Evolutionary conservation across 2,329 filamentous ascomycete genomes (phyloP).

Genomic region (Colletotrichum viniferum): DNA sequence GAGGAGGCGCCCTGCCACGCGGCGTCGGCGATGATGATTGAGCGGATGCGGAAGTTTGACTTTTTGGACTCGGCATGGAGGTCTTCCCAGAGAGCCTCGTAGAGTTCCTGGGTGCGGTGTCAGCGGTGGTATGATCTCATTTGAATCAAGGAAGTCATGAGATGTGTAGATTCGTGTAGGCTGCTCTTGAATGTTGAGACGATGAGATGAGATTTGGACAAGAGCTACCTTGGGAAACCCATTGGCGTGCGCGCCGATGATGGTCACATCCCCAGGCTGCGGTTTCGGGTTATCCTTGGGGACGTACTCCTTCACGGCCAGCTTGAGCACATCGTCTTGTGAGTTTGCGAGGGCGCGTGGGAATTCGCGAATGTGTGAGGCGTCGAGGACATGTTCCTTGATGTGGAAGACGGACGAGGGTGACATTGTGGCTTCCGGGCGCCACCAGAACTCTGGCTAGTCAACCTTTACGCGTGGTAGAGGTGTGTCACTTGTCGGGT

Average conservation of each 20-base stretch:
- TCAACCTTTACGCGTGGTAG: background rate
- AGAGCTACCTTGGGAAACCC: constrained; percentile 80
- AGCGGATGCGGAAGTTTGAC: constrained; percentile 70
- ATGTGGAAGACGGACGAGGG: constrained; percentile 60
- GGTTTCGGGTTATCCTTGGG: constrained; percentile 73
- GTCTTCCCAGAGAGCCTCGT: constrained; percentile 91
- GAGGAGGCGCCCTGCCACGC: constrained; percentile 83
- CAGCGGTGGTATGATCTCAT: background rate
- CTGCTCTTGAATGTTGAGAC: background rate
- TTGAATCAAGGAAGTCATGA: background rate
- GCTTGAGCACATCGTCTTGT: constrained; percentile 75
- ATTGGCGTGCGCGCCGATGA: constrained; percentile 88
- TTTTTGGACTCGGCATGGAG: constrained; percentile 60
- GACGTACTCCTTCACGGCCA: constrained; percentile 88
- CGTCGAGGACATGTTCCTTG: constrained; percentile 74
- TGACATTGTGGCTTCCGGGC: constrained; percentile 25
- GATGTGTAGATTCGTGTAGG: background rate
- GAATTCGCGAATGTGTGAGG: constrained; percentile 84
- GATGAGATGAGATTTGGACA: background rate
- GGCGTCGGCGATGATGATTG: constrained; percentile 91
- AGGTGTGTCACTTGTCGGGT: background rate
- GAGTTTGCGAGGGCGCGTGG: constrained; percentile 71
- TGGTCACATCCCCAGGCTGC: constrained; percentile 77
- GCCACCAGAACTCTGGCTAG: background rate
- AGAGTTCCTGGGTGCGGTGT: constrained; percentile 70